Evolutionary conservation across 345 rosid species (phyloP).

Genomic region (Physaria fendleri): DNA sequence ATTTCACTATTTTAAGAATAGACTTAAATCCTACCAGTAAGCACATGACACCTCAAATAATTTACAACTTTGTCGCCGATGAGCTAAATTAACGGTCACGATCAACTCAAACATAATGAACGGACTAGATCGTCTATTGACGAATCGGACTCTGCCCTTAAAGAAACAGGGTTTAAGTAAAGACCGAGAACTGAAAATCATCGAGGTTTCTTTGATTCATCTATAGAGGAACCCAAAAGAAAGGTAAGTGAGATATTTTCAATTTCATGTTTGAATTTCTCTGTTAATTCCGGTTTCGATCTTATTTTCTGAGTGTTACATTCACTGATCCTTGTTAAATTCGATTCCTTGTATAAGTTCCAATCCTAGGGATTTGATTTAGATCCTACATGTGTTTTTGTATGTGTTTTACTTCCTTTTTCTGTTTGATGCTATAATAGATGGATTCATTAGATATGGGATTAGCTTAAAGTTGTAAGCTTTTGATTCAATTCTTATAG

Average conservation of each 20-base stretch:
- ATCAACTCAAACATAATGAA: not conserved
- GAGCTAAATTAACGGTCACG: slow-evolving; percentile 12
- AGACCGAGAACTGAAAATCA: slow-evolving; percentile 2
- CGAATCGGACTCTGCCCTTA: slow-evolving; percentile 9
- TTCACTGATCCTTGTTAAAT: slow-evolving; percentile 3
- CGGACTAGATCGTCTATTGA: not conserved
- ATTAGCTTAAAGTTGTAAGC: not conserved
- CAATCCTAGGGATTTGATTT: not conserved
- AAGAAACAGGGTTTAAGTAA: slow-evolving; percentile 5
- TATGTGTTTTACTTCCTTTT: not conserved
- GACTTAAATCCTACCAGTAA: too few species aligned
- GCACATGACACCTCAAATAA: too few species aligned
- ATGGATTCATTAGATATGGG: slow-evolving; percentile 1
- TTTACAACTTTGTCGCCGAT: too few species aligned
- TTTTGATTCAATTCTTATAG: slow-evolving; percentile 15
- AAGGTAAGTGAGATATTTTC: slow-evolving; percentile 4
- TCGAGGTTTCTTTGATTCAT: not conserved
- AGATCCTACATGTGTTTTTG: not conserved
- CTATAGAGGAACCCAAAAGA: not conserved
- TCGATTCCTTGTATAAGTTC: not conserved
- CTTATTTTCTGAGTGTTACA: not conserved
- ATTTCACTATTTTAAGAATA: too few species aligned
- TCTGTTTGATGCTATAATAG: too few species aligned
- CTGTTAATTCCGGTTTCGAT: not conserved
- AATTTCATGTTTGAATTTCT: not conserved